Conservation (phyloP, 2,329 filamentous ascomycete species). For the Elsinoe perseae region DNA sequence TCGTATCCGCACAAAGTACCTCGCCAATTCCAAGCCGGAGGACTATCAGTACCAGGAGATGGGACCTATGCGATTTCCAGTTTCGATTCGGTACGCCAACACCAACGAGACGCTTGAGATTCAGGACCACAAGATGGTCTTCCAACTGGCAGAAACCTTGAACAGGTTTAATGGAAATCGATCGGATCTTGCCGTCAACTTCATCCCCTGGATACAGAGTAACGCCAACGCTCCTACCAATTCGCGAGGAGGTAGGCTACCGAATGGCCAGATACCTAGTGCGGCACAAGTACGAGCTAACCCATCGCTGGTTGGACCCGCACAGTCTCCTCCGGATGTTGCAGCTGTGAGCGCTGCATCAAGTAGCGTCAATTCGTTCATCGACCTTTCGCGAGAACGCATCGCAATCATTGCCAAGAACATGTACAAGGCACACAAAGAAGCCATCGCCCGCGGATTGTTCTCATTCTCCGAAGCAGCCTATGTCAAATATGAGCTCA, state of each 20-base stretch:
- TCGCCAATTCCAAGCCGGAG: conserved; percentile 49
- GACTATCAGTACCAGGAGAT: conserved; percentile 62
- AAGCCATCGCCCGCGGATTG: conserved; percentile 46
- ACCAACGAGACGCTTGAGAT: conserved; percentile 46
- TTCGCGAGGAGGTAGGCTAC: conserved; percentile 32
- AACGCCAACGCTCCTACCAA: conserved; percentile 47
- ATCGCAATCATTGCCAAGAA: conserved; percentile 35
- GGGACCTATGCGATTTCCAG: conserved; percentile 59
- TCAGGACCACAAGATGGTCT: conserved; percentile 57
- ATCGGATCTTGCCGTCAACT: conserved; percentile 45
- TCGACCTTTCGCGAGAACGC: conserved; percentile 28
- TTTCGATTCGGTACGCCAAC: conserved; percentile 46
- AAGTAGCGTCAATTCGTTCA: conserved; percentile 33
- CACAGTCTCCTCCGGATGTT: conserved; percentile 22
- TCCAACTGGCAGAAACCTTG: conserved; percentile 53
- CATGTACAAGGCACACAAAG: conserved; percentile 47
- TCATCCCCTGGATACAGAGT: conserved; percentile 55
- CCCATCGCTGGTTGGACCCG: conserved; percentile 22
- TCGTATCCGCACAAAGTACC: conserved; percentile 56
- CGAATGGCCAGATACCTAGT: conserved; percentile 49
- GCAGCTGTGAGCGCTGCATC: conserved; percentile 33
- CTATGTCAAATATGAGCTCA: conserved; percentile 54
- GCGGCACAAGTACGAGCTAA: conserved; percentile 42
- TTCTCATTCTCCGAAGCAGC: conserved; percentile 59
- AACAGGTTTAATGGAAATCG: conserved; percentile 53